These are phyloP conservation scores for Debaryomyces singareniensis DNA, from an alignment of 1,139 yeast species.

Conservation along the genomic window DNA sequence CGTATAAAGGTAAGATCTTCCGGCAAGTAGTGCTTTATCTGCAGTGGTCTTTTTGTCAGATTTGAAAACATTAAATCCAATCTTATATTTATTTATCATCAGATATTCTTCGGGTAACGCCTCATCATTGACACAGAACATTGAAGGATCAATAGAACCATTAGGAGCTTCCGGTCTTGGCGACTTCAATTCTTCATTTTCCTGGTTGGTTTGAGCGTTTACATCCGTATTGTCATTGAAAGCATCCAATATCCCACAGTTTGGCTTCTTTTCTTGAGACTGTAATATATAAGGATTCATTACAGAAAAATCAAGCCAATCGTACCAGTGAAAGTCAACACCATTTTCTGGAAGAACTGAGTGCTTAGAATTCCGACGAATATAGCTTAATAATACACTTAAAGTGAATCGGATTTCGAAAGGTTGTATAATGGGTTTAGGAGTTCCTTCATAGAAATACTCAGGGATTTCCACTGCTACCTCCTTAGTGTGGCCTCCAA, in stretches of 20 bases:
- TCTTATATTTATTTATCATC: slow-evolving; percentile 7
- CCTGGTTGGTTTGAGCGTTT: slow-evolving; percentile 14
- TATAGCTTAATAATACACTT: slow-evolving; percentile 25
- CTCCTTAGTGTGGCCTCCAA: background rate
- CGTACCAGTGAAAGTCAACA: slow-evolving; percentile 34
- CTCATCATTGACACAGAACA: slow-evolving; percentile 17
- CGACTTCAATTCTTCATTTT: slow-evolving; percentile 17
- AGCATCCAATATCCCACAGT: slow-evolving; percentile 19
- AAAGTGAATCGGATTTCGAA: slow-evolving; percentile 48
- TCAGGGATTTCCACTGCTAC: background rate
- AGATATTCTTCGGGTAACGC: slow-evolving; percentile 6
- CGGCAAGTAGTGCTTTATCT: slow-evolving; percentile 21
- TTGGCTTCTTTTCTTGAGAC: slow-evolving; percentile 9
- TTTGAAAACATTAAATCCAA: slow-evolving; percentile 35
- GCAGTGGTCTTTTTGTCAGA: slow-evolving; percentile 27
- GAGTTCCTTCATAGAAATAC: slow-evolving; percentile 1
- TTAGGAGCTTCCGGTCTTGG: slow-evolving; percentile 20
- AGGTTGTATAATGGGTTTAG: slow-evolving; percentile 24
- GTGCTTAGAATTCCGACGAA: background rate
- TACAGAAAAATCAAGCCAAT: slow-evolving; percentile 24
- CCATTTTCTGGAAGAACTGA: slow-evolving; percentile 9
- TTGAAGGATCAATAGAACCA: slow-evolving; percentile 7
- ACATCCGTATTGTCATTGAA: slow-evolving; percentile 9
- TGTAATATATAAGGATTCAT: slow-evolving; percentile 16
- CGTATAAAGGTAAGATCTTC: slow-evolving; percentile 34